These are phyloP conservation scores for Colletotrichum endophyticum DNA, from an alignment of 2,329 filamentous ascomycete species.

Conservation along the genomic window DNA sequence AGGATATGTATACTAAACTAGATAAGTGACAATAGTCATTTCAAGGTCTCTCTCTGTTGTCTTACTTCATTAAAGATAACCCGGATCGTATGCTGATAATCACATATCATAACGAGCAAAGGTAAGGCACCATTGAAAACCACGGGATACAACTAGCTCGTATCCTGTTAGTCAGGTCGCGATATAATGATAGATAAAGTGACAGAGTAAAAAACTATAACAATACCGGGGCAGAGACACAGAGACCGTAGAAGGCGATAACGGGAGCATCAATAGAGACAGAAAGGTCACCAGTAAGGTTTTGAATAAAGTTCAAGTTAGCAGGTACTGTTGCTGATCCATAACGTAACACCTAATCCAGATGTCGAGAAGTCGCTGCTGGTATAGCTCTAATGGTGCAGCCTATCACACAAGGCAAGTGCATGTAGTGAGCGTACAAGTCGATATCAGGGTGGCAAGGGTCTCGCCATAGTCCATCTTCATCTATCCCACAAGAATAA, in stretches of 20 bases:
- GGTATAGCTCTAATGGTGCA: not conserved
- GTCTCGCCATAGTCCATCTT: too few relatives aligned
- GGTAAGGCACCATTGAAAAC: fast-evolving
- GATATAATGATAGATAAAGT: not conserved
- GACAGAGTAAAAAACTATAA: not conserved
- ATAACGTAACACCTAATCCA: not conserved
- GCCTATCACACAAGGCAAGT: not conserved
- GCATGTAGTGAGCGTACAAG: not conserved
- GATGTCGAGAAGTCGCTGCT: not conserved
- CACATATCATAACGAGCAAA: not conserved
- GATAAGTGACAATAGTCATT: not conserved
- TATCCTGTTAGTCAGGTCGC: not conserved
- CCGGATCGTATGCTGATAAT: not conserved
- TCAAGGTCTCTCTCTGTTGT: not conserved
- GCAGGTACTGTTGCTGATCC: not conserved
- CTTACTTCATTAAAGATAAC: not conserved
- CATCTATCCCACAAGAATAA: too few relatives aligned
- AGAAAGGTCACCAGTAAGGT: not conserved
- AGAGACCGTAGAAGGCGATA: not conserved
- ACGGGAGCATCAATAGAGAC: too few relatives aligned
- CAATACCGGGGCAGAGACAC: not conserved
- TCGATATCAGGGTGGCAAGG: not conserved
- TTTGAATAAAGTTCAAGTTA: not conserved
- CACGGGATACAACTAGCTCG: not conserved
- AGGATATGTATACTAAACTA: not conserved